Percentiles rank a stretch among this genome's conserved stretches.
Conservation (phyloP, 2,329 filamentous ascomycete genomes). For the Aureobasidium sp. region DNA sequence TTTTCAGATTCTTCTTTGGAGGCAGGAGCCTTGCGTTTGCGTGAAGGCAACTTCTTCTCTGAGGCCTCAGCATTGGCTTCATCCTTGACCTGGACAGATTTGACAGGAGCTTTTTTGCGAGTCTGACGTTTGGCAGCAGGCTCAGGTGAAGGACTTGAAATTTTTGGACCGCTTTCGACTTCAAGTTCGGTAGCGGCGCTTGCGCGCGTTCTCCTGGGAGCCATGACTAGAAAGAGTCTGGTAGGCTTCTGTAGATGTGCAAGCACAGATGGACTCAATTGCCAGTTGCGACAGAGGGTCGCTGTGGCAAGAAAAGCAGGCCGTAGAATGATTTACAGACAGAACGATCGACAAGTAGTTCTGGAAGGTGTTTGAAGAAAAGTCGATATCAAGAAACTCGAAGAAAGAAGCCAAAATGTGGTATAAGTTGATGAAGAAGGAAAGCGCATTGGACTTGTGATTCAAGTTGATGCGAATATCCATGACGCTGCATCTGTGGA, state of each 20-base stretch:
- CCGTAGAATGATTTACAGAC: neutral
- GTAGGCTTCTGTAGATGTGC: neutral
- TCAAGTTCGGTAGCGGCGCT: conserved; percentile 14
- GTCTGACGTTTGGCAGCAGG: conserved; percentile 26
- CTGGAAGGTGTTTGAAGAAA: neutral
- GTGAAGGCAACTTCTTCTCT: conserved; percentile 18
- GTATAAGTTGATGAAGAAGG: neutral
- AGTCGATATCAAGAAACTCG: neutral
- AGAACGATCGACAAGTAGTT: neutral
- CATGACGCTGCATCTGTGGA: conserved; percentile 4
- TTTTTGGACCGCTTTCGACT: conserved; percentile 28
- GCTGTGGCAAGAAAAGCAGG: neutral
- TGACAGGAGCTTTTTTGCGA: neutral
- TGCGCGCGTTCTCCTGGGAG: conserved; percentile 18
- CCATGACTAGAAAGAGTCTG: conserved; percentile 7
- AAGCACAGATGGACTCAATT: neutral
- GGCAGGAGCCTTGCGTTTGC: conserved; percentile 33
- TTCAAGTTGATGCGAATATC: neutral
- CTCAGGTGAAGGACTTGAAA: conserved; percentile 38
- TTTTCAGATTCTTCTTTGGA: conserved; percentile 14
- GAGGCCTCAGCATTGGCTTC: conserved; percentile 10
- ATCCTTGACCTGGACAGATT: conserved; percentile 21
- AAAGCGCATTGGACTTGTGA: neutral
- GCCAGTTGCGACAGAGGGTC: conserved; percentile 10
- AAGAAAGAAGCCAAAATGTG: neutral